Percentiles rank a stretch among this genome's conserved stretches.
Evolutionary conservation across 306 rosid species (phyloP).

Genomic region (Cyclanthera cordifolia): DNA sequence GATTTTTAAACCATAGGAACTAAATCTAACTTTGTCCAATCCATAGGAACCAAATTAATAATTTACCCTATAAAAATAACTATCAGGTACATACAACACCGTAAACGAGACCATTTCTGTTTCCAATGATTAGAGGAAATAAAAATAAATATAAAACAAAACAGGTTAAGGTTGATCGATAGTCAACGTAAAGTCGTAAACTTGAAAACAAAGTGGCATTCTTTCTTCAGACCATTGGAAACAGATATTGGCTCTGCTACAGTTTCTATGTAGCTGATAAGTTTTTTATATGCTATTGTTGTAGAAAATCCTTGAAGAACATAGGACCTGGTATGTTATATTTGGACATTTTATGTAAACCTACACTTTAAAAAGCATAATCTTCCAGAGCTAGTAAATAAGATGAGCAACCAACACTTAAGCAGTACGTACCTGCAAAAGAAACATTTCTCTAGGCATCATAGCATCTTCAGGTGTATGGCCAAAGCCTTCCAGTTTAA

Average conservation of each 20-base stretch:
- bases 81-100: too few species aligned
- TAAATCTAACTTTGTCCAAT: too few species aligned
- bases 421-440: constrained; percentile 58
- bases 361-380: not conserved
- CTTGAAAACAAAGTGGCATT: not conserved
- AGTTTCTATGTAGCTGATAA: too few species aligned
- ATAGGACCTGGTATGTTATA: not conserved
- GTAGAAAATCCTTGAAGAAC: not conserved
- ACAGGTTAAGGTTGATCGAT: not conserved
- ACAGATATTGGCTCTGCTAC: too few species aligned
- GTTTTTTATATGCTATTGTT: too few species aligned
- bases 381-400: not conserved
- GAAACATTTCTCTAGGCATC: constrained; percentile 83
- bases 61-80: too few species aligned
- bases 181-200: not conserved
- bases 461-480: constrained; percentile 76
- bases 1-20: too few species aligned
- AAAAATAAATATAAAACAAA: too few species aligned
- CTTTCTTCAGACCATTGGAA: too few species aligned
- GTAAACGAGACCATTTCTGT: not conserved
- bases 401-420: not conserved
- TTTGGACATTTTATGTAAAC: too few species aligned
- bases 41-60: too few species aligned
- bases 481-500: constrained; percentile 76
- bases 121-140: not conserved